A percentile compares a stretch with the other conserved stretches of the same genome.
These are phyloP conservation scores for Quercus glauca DNA, from an alignment of 306 rosid genomes.

Conservation along the genomic window DNA sequence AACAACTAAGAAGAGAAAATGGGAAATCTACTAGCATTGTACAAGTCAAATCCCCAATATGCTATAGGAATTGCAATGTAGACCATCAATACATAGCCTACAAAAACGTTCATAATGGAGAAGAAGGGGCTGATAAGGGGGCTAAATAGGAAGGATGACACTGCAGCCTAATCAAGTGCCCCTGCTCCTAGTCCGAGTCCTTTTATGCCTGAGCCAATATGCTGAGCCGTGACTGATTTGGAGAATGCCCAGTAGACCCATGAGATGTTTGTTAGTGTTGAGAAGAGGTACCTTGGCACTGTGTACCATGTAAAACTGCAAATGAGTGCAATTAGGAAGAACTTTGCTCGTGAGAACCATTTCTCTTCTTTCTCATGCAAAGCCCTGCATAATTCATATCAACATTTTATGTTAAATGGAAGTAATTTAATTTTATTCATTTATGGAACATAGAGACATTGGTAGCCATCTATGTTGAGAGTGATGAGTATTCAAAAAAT, in stretches of 20 bases:
- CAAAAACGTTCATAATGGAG: conserved; percentile 54
- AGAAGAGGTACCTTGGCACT: conserved; percentile 67
- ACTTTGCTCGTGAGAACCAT: conserved; percentile 49
- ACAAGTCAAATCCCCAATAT: conserved; percentile 61
- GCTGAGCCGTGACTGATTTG: conserved; percentile 78
- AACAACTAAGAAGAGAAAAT: conserved; percentile 65
- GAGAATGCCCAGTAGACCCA: conserved; percentile 80
- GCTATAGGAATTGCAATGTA: conserved; percentile 49
- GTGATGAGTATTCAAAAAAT: too few relatives aligned
- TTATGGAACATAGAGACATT: not conserved
- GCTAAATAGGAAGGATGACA: conserved; percentile 71
- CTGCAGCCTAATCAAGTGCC: conserved; percentile 67
- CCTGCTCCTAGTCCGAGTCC: conserved; percentile 78
- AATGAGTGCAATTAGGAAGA: conserved; percentile 60
- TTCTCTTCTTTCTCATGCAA: conserved; percentile 68
- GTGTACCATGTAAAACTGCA: conserved; percentile 73
- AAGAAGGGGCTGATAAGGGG: conserved; percentile 66
- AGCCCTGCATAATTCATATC: conserved; percentile 44
- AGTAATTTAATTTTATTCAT: too few relatives aligned
- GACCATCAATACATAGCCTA: conserved; percentile 41
- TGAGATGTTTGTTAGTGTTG: conserved; percentile 73
- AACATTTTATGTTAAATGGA: not conserved
- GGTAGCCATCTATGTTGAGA: too few relatives aligned
- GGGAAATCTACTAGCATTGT: conserved; percentile 56
- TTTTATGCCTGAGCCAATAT: conserved; percentile 69